Base-by-base conservation (phyloP, 2,329 filamentous ascomycete species). In the Fusarium sp. region DNA sequence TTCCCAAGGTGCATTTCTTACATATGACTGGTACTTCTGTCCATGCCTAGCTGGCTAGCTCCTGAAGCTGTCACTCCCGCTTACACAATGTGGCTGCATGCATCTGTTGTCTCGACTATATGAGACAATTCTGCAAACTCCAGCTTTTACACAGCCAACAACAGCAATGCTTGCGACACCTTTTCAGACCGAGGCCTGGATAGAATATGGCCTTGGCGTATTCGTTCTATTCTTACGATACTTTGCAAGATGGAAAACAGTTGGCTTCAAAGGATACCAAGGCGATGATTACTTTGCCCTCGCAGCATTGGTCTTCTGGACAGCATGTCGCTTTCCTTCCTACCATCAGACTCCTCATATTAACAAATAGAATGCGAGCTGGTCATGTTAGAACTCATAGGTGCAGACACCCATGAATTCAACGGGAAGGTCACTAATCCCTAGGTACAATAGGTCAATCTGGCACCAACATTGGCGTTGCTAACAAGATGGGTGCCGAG, bases 221-320 rank as follows among this genome's bases (percentile, higher is more conserved):
- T 2, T 76, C 10, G 64, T 83, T 4, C 62, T 83, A 5, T 61
- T 81, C 4, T 58, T 80, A 7, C 78, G 81, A 15, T 78, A 80
- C 58, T 78, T 77, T 59, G 76, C 79, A 4, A 71, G 81, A 33
- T 76, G 75, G 67, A 80, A 75, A 51, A 65, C 76, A 9, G 78
- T 82, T 5, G 80, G 81, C 2, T 69, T 79, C 56, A 78, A 77
- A n/a, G 72, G 73, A 14, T 80, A 77, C 73, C 76, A 81, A 18
- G 79, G 80, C 4, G 81, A 83, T 62, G 81, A 83, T 46, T 78
- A 76, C 49, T 82, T 83, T 55, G 75, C 79, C 1, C 57, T 79
- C 17, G 43, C 76, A 7, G 72, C 75, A 0, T 61, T 81, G 6
- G 5, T 81, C 0, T 78, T 82, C 42, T 80, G 79, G 76, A 81